Evolutionary conservation across 140 eudicot species (phyloP).

Genomic region (Eryngium alpinum): DNA sequence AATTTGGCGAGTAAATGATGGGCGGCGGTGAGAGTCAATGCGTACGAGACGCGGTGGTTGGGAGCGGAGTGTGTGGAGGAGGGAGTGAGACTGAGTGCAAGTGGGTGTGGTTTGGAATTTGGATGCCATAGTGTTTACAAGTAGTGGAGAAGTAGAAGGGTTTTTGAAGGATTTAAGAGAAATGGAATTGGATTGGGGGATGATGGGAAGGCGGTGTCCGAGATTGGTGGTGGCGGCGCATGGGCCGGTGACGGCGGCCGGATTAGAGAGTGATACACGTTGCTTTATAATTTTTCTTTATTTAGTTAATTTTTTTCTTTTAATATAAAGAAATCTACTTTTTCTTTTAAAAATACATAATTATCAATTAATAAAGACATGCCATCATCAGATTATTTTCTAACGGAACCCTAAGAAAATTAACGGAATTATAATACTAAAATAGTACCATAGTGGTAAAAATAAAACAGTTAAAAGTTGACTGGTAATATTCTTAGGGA

Average conservation of each 20-base stretch:
- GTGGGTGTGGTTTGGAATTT: conserved; percentile 41
- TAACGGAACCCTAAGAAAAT: too few relatives aligned
- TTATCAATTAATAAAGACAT: too few relatives aligned
- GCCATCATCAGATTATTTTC: too few relatives aligned
- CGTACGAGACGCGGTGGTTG: conserved; percentile 59
- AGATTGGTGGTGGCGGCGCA: conserved; percentile 74
- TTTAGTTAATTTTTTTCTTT: too few relatives aligned
- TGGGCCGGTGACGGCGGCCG: conserved; percentile 89
- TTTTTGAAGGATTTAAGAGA: conserved; percentile 60
- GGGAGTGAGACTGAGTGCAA: not conserved
- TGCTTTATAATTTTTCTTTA: too few relatives aligned
- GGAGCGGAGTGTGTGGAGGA: conserved; percentile 41
- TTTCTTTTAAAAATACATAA: too few relatives aligned
- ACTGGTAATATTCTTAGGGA: too few relatives aligned
- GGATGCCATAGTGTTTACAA: conserved; percentile 79
- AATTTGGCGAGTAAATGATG: conserved; percentile 41
- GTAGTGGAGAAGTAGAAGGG: conserved; percentile 75
- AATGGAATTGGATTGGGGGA: conserved; percentile 60
- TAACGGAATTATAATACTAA: too few relatives aligned
- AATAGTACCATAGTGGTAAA: too few relatives aligned
- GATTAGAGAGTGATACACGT: too few relatives aligned
- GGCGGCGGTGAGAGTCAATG: conserved; percentile 56
- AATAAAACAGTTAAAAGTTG: too few relatives aligned
- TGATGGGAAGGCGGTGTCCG: conserved; percentile 48
- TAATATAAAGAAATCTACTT: too few relatives aligned